Conservation (phyloP, 2,329 filamentous ascomycete species). For the Botrytis galanthina region DNA sequence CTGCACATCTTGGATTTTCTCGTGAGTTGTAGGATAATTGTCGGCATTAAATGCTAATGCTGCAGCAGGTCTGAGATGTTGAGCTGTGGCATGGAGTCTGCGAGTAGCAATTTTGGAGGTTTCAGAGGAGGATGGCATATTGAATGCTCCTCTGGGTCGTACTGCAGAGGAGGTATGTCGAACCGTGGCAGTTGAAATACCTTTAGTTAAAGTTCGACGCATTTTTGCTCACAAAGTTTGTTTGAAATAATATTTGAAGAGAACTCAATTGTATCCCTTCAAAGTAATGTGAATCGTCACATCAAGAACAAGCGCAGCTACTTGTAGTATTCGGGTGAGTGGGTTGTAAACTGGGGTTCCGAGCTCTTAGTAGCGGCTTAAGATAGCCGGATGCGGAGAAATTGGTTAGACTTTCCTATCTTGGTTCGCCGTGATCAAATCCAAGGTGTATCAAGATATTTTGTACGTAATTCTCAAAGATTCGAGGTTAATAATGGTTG, state of each 20-base stretch:
- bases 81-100: conserved; percentile 57
- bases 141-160: conserved; percentile 27
- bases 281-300: neutral
- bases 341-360: neutral
- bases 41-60: conserved; percentile 56
- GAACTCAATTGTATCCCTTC: neutral
- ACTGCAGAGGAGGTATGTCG: conserved; percentile 30
- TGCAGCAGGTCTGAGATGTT: conserved; percentile 52
- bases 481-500: neutral
- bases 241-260: neutral
- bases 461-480: conserved; percentile 1
- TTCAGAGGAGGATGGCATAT: conserved; percentile 32
- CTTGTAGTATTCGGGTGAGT: neutral
- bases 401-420: conserved; percentile 7
- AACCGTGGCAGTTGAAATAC: conserved; percentile 29
- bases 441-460: neutral
- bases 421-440: neutral
- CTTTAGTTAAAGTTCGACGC: conserved; percentile 36
- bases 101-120: conserved; percentile 44
- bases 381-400: conserved; percentile 3
- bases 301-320: neutral
- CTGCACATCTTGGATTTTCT: conserved; percentile 62
- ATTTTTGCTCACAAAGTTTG: conserved; percentile 27
- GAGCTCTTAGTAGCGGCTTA: conserved; percentile 4
- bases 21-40: conserved; percentile 69